Evolutionary conservation across 169 alveolate species (phyloP), one percentile per base, ranked within the genome.

Genomic region (Cryptosporidium bovis): DNA sequence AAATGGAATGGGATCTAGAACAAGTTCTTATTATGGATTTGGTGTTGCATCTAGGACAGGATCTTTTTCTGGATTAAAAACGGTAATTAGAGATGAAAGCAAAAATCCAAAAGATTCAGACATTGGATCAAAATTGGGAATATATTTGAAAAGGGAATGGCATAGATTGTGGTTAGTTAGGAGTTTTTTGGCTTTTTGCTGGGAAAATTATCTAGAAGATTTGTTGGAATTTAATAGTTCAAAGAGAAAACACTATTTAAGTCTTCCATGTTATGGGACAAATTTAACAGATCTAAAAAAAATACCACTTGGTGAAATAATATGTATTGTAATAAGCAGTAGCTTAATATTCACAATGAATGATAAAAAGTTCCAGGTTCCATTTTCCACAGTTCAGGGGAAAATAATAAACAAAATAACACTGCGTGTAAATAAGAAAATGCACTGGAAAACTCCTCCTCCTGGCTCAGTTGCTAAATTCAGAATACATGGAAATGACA

Each of bases 381-480:
- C 87, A 4, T 62, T 77, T 62, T 77, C 87, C 8, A 77, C 87
- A 24, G 64, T 77, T 29, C 58, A 62, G 40, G 87, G 87, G 2
- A 62, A 60, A 36, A 56, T 62, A 46, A 40, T 77, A 18, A 44
- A 16, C 12, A 77, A 77, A 44, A 77, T 33, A 46, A 29, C 71
- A 27, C 6, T 77, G n/a, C 29, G 40, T 40, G 36, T 60, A 18
- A 46, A 77, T 77, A 34, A 48, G 13, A 20, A 24, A 13, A 29
- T 15, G 15, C 64, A 77, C 36, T 77, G 87, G 87, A 58, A 33
- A 40, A 77, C 87, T 4, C 87, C 87, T 60, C 71, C 87, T 44
- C 87, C 87, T 8, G 36, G 34, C 36, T 44, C 65, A 3, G 87
- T 77, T 55, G 87, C 87, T 2, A 77, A 77, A 31, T 56, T 77